Evolutionary conservation across 768 basidiomycete species (phyloP).

Genomic region (Phylloporus arenicola): DNA sequence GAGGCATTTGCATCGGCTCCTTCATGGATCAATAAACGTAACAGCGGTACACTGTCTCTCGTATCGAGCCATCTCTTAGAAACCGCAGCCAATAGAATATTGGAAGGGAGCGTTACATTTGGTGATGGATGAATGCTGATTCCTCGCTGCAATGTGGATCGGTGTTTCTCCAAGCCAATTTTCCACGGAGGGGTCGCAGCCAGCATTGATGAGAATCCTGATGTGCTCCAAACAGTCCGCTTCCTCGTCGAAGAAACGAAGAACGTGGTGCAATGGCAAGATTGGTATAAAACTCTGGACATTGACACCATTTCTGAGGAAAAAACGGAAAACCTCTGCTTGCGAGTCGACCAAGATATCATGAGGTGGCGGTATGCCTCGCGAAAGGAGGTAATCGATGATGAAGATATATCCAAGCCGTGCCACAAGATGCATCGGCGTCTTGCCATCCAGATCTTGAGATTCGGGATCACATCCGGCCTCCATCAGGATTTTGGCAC

Average conservation of each 20-base stretch:
- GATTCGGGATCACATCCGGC: slow-evolving; percentile 7
- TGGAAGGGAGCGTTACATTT: background rate
- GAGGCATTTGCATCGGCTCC: background rate
- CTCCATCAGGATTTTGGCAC: background rate
- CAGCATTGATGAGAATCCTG: background rate
- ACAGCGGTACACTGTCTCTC: background rate
- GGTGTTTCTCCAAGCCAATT: background rate
- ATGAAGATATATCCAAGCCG: background rate
- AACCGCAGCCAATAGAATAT: background rate
- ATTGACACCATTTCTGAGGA: background rate
- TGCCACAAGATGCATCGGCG: background rate
- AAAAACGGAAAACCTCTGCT: background rate
- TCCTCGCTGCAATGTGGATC: background rate
- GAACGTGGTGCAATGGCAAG: background rate
- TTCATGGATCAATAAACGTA: background rate
- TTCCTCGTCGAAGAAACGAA: background rate
- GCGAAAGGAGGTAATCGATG: background rate
- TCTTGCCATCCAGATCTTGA: background rate
- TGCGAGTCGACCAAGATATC: background rate
- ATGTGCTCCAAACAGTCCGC: background rate
- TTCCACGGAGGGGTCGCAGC: background rate
- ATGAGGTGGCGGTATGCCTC: background rate
- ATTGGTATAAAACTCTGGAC: background rate
- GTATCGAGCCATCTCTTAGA: background rate
- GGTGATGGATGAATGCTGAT: background rate